Base-by-base conservation (phyloP, 2,329 filamentous ascomycete genomes). In the Tolypocladium endophyticum region DNA sequence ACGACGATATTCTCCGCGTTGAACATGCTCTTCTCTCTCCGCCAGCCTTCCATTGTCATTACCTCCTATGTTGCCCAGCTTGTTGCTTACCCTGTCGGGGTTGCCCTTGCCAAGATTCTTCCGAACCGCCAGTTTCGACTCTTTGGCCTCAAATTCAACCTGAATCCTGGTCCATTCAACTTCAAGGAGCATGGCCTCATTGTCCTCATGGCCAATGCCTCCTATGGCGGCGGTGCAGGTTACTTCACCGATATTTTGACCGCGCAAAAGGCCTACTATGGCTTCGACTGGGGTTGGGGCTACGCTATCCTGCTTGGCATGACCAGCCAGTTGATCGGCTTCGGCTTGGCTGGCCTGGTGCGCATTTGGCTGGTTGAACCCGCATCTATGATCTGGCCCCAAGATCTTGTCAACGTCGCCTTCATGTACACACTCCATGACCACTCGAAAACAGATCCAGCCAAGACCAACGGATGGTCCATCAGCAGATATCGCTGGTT, bases 321-420 rank as follows among this genome's bases (percentile, higher is more conserved):
- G 61, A 82, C 81, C 23, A 84, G 81, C 1, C 80, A 86, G 62
- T 74, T 83, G 64, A 81, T 85, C 55, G 85, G 85, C 5, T 85
- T 85, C 63, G 82, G 82, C 1, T 71, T 87, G 20, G 83, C 84
- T 0, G 83, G 83, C 0, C 69, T 86, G 52, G 76, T 77, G 38
- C 76, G 82, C 35, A 76, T 80, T 30, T 86, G 82, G 69, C 75
- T 86, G 25, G 77, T 83, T n/a, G 79, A 74, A 69, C 84, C 81
- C 0, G 80, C 83, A 1, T 78, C 81, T 38, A 86, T 86, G 82
- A 79, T 86, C 61, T 86, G 83, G 82, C 83, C 83, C 2, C 74
- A 73, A 79, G 59, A 77, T 75, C 66, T 77, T 30, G 71, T 71
- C 3, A 81, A 77, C 61, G 77, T 76, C 0, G 74, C 77, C 0